Conservation (phyloP, 371 early-diverging fungal species). For the Saksenaea oblongispora region DNA sequence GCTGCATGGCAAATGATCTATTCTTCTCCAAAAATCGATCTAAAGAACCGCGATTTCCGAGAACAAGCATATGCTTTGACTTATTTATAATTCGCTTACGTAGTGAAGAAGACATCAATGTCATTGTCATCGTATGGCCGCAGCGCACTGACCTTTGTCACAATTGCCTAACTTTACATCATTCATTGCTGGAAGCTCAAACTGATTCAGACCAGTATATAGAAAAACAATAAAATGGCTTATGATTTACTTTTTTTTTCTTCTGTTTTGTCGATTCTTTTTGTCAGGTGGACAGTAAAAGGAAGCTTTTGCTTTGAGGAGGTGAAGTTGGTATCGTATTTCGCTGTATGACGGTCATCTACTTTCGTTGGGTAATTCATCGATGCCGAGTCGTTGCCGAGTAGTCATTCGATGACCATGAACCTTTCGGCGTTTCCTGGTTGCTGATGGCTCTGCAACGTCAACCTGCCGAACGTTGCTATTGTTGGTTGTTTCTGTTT, state of each 20-base stretch:
- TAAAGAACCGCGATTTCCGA: background rate
- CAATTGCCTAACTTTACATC: background rate
- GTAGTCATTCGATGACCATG: conserved; percentile 3
- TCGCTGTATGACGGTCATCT: background rate
- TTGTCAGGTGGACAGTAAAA: no score
- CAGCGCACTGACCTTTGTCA: background rate
- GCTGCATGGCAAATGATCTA: background rate
- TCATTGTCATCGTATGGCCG: background rate
- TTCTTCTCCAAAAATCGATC: background rate
- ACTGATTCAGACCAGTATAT: background rate
- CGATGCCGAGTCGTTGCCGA: conserved; percentile 4
- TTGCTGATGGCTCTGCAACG: background rate
- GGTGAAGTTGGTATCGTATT: background rate
- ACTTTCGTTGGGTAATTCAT: background rate
- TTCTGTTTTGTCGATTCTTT: no score
- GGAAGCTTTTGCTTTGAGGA: background rate
- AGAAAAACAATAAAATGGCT: background rate
- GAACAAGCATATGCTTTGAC: background rate
- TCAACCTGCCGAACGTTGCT: conserved; percentile 1
- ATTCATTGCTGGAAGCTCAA: background rate
- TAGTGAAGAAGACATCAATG: background rate
- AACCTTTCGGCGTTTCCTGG: conserved; percentile 4
- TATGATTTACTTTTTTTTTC: no score
- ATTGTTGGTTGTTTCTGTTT: background rate
- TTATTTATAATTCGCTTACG: background rate